These are phyloP conservation scores for Kodamaea derodonti DNA, from an alignment of 1,139 yeast species.

Conservation along the genomic window DNA sequence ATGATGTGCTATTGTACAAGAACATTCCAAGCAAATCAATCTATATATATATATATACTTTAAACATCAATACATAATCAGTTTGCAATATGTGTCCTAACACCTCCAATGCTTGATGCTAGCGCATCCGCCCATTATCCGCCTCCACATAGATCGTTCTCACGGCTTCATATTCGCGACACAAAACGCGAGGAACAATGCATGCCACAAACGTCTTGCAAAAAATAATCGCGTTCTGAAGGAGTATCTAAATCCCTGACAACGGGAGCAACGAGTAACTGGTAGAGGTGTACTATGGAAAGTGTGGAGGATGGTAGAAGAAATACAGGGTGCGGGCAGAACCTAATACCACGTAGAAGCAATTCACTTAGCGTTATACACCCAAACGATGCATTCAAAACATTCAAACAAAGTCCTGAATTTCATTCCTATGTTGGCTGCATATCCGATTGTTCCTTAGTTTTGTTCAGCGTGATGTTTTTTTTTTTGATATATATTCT, in stretches of 20 bases:
- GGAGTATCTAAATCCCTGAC: conserved; percentile 1
- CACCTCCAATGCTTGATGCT: no score
- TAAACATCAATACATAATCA: no score
- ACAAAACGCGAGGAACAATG: not conserved
- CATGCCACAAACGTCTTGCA: not conserved
- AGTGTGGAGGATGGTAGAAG: no score
- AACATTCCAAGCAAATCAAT: no score
- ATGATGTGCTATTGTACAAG: no score
- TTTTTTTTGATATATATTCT: not conserved
- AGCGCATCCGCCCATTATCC: not conserved
- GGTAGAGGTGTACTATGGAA: no score
- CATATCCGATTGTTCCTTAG: not conserved
- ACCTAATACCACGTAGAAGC: no score
- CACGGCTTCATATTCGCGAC: not conserved
- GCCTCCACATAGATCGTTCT: not conserved
- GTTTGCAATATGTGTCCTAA: no score
- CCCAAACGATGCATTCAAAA: not conserved
- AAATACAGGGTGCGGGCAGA: no score
- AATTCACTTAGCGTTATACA: no score
- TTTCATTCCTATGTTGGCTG: not conserved
- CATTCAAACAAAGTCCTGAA: not conserved
- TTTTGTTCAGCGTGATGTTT: not conserved
- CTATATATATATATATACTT: no score
- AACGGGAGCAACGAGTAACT: not conserved
- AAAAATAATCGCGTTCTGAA: conserved; percentile 6